Evolutionary conservation across 202 grass and related monocot species (phyloP), one percentile per base, ranked within the genome.

Genomic region (Setaria italica): DNA sequence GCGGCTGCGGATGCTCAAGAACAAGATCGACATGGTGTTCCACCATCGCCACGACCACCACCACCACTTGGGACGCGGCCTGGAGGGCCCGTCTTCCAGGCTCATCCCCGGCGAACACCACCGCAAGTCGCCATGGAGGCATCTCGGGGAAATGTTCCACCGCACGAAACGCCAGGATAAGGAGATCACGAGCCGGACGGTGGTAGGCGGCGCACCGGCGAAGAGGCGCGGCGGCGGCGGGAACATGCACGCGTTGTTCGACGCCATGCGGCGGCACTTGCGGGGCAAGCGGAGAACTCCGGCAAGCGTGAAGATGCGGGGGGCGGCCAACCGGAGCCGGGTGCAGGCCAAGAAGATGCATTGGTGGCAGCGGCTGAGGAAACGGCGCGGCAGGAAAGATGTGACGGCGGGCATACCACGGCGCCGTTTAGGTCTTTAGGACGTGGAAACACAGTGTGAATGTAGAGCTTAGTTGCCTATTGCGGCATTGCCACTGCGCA

Each of bases 41-140:
- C 94, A 92, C 68, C 91, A 92, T 39, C 82, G 48, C 14, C 91
- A 93, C 3, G 76, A 93, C 21, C 90, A 94, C 16, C 86, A 90
- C 85, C 87, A 93, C 60, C 91, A 94, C 59, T 35, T 63, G 9
- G 65, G 19, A 20, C 56, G 5, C 2, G 47, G 1, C 13, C 30
- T 59, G n/a, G 77, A 85, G 2, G 58, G 19, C 1, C 48, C 59
- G 48, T 33, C 59, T 16, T 21, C 51, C 64, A 47, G 4, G 6
- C 10, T 19, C 6, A 76, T 80, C 20, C 60, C 33, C 9, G 17
- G 76, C 10, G 25, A 48, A 15, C 54, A 62, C 2, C 63, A 82
- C 62, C 47, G 12, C 74, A 79, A 17, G 30, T 92, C 87, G 53
- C 73, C 85, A 30, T 92, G 89, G 91, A 74, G 45, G 49, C 80